A percentile compares a stretch with the other conserved stretches of the same genome.
These are phyloP conservation scores for Sanguinoderma infundibulare DNA, from an alignment of 1,284 basidiomycete species.

Conservation along the genomic window DNA sequence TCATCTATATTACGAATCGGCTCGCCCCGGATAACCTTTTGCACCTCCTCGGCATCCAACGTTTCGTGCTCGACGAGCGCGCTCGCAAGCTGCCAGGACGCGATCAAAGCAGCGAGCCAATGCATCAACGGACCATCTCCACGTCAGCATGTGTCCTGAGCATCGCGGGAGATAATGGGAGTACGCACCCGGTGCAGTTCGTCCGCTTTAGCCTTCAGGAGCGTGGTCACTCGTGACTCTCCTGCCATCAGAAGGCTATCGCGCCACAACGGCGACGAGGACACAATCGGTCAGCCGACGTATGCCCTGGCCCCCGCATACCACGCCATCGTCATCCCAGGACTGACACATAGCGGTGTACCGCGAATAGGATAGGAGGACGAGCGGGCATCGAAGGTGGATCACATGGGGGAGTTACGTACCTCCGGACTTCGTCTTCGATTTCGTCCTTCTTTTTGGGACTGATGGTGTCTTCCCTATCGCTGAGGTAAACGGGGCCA, in stretches of 20 bases:
- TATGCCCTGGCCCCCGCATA: constrained; percentile 16
- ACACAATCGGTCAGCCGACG: constrained; percentile 21
- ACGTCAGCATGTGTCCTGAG: constrained; percentile 17
- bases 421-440: constrained; percentile 84
- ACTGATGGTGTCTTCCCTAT: constrained; percentile 72
- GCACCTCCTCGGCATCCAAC: constrained; percentile 85
- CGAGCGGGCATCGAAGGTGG: constrained; percentile 14
- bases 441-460: constrained; percentile 80
- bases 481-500: constrained; percentile 82
- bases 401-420: constrained; percentile 39
- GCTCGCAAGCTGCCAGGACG: constrained; percentile 69
- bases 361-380: constrained; percentile 10
- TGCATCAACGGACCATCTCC: constrained; percentile 10
- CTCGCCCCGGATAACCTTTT: constrained; percentile 83
- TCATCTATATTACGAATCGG: constrained; percentile 70
- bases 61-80: constrained; percentile 95
- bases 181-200: constrained; percentile 80
- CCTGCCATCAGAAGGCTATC: constrained; percentile 76
- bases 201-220: constrained; percentile 74
- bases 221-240: constrained; percentile 68
- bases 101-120: constrained; percentile 7
- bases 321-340: constrained; percentile 6
- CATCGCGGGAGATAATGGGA: constrained; percentile 6
- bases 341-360: constrained; percentile 5
- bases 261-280: constrained; percentile 16